phyloP scores from a whole-genome alignment of 441 rosid species.

The Aleurites moluccanus region DNA sequence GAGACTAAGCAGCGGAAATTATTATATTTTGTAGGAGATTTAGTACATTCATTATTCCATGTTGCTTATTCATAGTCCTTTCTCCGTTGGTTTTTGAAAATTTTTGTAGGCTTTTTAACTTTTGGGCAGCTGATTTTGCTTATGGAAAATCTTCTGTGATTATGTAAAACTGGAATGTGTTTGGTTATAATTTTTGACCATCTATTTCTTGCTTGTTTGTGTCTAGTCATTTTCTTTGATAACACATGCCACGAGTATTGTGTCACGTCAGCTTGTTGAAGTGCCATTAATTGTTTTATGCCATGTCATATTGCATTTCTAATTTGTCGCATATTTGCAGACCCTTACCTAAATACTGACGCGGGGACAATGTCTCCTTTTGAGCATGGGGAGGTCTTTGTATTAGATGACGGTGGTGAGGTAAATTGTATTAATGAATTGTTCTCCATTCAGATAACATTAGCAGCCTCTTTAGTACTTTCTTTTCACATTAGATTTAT shows the following conservation, averaged over 20 bases:
- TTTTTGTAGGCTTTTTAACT: neutral
- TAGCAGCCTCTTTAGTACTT: neutral
- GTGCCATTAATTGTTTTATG: neutral
- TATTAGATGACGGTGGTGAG: constrained; percentile 96
- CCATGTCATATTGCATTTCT: neutral
- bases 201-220: constrained; percentile 7
- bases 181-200: neutral
- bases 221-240: neutral
- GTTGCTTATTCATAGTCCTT: neutral
- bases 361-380: constrained; percentile 98
- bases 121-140: neutral
- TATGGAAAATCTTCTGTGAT: neutral
- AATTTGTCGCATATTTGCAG: constrained; percentile 31
- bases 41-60: neutral
- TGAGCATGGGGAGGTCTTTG: constrained; percentile 96
- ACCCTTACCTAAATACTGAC: constrained; percentile 91
- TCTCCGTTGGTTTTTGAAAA: neutral
- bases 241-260: neutral
- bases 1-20: neutral
- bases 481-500: neutral
- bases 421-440: constrained; percentile 33
- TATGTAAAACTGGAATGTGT: neutral
- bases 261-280: constrained; percentile 2
- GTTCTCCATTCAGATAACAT: neutral
- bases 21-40: neutral